Evolutionary conservation across 495 filamentous ascomycete genomes (phyloP).

Genomic region (Xylaria acuta): DNA sequence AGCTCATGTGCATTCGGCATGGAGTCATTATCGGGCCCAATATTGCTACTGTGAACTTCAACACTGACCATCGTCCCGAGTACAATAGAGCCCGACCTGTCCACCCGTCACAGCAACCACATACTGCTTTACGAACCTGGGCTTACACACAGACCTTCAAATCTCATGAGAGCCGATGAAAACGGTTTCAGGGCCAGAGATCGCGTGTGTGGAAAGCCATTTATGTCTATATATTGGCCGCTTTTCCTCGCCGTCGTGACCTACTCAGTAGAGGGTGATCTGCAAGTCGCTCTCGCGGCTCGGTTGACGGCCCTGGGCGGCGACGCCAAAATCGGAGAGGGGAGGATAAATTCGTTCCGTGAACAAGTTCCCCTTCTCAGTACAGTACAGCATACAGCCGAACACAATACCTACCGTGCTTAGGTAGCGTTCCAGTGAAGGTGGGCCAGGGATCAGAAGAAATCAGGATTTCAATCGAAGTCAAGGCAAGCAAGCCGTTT

Average conservation of each 20-base stretch:
- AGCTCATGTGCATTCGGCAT: background rate
- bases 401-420: constrained; percentile 14
- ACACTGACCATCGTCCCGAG: background rate
- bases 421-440: constrained; percentile 3
- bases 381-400: constrained; percentile 3
- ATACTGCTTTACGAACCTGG: background rate
- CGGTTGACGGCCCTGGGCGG: constrained; percentile 17
- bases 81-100: background rate
- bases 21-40: background rate
- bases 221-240: background rate
- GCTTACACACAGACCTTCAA: background rate
- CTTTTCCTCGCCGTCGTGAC: background rate
- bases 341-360: constrained; percentile 14
- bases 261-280: background rate
- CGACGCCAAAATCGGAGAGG: constrained; percentile 11
- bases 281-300: constrained; percentile 2
- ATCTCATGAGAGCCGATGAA: background rate
- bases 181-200: background rate
- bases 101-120: background rate
- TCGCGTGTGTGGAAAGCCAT: background rate
- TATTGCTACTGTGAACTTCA: constrained; percentile 6
- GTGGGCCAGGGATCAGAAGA: constrained; percentile 6
- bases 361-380: background rate
- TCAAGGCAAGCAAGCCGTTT: background rate
- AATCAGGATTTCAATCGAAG: constrained; percentile 11